These are phyloP conservation scores for Tripterygium wilfordii DNA, from an alignment of 177 flowering plant species.

Conservation along the genomic window DNA sequence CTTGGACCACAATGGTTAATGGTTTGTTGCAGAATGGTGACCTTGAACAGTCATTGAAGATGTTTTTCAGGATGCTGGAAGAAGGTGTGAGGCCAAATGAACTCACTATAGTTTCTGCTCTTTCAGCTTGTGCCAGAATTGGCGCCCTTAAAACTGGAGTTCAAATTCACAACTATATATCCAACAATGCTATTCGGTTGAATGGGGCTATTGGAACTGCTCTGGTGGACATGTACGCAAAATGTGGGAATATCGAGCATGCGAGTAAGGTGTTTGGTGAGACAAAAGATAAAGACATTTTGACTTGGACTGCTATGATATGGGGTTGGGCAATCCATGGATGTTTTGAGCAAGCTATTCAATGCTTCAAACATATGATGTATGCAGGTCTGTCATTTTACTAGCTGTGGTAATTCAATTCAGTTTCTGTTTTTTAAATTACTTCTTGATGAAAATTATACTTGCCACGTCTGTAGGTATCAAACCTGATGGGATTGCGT, in stretches of 20 bases:
- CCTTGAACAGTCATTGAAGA: slow-evolving; percentile 27
- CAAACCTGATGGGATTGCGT: slow-evolving; percentile 41
- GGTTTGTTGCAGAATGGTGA: slow-evolving; percentile 37
- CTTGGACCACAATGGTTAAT: slow-evolving; percentile 53
- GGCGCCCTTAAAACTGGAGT: slow-evolving; percentile 39
- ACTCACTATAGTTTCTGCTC: slow-evolving; percentile 28
- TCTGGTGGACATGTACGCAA: slow-evolving; percentile 55
- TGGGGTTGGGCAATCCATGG: slow-evolving; percentile 55
- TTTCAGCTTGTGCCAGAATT: slow-evolving; percentile 36
- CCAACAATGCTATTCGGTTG: slow-evolving; percentile 16
- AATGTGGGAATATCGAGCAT: slow-evolving; percentile 37
- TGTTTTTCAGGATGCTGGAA: slow-evolving; percentile 37
- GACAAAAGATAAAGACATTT: slow-evolving; percentile 31
- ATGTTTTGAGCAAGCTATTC: slow-evolving; percentile 32
- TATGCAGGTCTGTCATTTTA: slow-evolving; percentile 22
- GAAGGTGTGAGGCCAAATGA: slow-evolving; percentile 36
- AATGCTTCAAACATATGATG: slow-evolving; percentile 39
- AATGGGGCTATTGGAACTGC: slow-evolving; percentile 32
- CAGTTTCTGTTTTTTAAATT: background rate
- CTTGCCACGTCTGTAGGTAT: slow-evolving; percentile 26
- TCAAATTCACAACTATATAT: slow-evolving; percentile 9
- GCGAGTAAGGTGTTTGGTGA: slow-evolving; percentile 29
- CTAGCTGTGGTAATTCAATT: background rate
- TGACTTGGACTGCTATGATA: slow-evolving; percentile 54
- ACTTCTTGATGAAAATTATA: background rate